These are phyloP conservation scores for Pichia pseudocactophila DNA, from an alignment of 805 yeast genomes.

Conservation along the genomic window DNA sequence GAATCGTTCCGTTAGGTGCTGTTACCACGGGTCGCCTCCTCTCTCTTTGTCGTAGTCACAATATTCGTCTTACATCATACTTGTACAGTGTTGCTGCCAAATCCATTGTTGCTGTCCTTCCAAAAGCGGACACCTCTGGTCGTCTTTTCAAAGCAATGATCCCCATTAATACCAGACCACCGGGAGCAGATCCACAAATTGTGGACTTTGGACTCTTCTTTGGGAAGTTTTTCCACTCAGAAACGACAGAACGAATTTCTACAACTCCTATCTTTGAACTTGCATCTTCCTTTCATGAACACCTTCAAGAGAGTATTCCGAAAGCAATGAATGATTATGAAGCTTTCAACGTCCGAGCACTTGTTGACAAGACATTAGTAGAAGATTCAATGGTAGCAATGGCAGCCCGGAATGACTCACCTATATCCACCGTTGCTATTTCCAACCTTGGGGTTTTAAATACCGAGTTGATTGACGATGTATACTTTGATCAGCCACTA, in stretches of 20 bases:
- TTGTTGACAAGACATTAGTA: neutral
- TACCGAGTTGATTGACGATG: neutral
- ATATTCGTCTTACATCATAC: slow-evolving; percentile 4
- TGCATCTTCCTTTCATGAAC: slow-evolving; percentile 4
- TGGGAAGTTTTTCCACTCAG: slow-evolving; percentile 7
- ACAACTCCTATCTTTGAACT: neutral
- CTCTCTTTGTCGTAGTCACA: no score
- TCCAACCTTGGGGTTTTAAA: slow-evolving; percentile 9
- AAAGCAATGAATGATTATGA: slow-evolving; percentile 4
- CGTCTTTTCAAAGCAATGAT: slow-evolving; percentile 5
- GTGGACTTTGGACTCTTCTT: slow-evolving; percentile 7
- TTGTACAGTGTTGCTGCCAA: slow-evolving; percentile 7
- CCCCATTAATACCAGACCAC: slow-evolving; percentile 9
- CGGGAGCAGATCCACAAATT: neutral
- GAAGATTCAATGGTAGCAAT: slow-evolving; percentile 1
- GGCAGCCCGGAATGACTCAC: slow-evolving; percentile 4
- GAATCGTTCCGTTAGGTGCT: neutral
- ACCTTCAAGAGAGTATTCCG: neutral
- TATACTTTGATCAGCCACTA: slow-evolving; percentile 12
- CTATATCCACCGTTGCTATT: slow-evolving; percentile 6
- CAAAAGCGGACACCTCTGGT: neutral
- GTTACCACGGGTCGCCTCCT: neutral
- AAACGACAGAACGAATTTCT: neutral
- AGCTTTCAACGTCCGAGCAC: neutral
- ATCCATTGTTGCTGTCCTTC: neutral